These are phyloP conservation scores for Penicillium subrubescens DNA, from an alignment of 495 filamentous ascomycete species.

Conservation along the genomic window DNA sequence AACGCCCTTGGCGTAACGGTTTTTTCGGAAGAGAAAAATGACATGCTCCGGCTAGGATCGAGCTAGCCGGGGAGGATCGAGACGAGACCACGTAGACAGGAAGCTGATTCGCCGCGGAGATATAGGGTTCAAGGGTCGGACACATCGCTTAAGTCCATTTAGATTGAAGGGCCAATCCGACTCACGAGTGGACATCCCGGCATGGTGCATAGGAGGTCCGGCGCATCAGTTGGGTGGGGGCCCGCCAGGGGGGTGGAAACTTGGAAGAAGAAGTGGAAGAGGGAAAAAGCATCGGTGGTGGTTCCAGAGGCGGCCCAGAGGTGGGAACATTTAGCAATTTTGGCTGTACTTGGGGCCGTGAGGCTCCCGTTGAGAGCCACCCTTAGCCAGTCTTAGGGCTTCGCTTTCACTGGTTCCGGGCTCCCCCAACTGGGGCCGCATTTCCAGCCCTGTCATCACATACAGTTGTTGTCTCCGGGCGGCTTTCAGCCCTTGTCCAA, in stretches of 20 bases:
- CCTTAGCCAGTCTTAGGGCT: background rate
- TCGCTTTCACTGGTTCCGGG: background rate
- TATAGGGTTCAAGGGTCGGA: slow-evolving; percentile 28
- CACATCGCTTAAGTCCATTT: slow-evolving; percentile 25
- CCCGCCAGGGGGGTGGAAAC: slow-evolving; percentile 2
- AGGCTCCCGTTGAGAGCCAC: slow-evolving; percentile 21
- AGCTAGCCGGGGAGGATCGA: slow-evolving; percentile 26
- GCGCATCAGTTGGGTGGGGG: slow-evolving; percentile 37
- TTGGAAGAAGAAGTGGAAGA: background rate
- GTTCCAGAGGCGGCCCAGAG: background rate
- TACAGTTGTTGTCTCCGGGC: background rate
- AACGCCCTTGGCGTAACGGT: slow-evolving; percentile 41
- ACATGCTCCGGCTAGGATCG: slow-evolving; percentile 30
- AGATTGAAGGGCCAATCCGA: slow-evolving; percentile 19
- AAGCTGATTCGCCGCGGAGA: slow-evolving; percentile 21
- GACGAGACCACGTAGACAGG: slow-evolving; percentile 15
- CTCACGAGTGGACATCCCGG: background rate
- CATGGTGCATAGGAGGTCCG: slow-evolving; percentile 16
- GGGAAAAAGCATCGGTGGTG: background rate
- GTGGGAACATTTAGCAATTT: background rate
- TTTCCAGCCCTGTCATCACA: background rate
- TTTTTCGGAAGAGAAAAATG: slow-evolving; percentile 31
- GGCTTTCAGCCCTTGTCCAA: background rate
- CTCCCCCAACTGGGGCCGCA: background rate
- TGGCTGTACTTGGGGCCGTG: slow-evolving; percentile 8